Conservation (phyloP, 768 basidiomycete genomes). For the Lactarius pseudohatsudake region DNA sequence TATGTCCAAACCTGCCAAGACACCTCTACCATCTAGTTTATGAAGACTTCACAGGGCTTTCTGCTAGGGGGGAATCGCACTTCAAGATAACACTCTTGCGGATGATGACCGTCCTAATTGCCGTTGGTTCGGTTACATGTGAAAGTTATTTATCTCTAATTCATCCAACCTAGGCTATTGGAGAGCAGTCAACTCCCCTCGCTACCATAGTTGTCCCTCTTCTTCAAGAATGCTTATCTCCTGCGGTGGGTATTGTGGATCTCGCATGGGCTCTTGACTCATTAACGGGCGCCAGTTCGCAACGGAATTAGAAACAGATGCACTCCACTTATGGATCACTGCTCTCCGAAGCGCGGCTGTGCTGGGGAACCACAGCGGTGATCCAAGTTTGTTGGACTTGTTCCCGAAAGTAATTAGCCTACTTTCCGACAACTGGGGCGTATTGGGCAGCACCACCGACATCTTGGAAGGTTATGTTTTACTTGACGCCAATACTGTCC, state of each 20-base stretch:
- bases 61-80: conserved; percentile 64
- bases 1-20: conserved; percentile 39
- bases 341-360: conserved; percentile 64
- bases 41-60: conserved; percentile 52
- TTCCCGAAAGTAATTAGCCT: conserved; percentile 63
- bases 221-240: conserved; percentile 61
- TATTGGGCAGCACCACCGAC: conserved; percentile 63
- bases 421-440: conserved; percentile 66
- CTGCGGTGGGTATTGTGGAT: conserved; percentile 40
- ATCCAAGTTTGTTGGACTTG: conserved; percentile 57
- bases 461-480: conserved; percentile 80
- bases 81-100: conserved; percentile 71
- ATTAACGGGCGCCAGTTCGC: conserved; percentile 45
- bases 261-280: background rate
- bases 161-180: conserved; percentile 52
- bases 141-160: conserved; percentile 1
- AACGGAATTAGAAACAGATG: conserved; percentile 77
- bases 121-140: conserved; percentile 44
- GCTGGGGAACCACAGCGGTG: conserved; percentile 48
- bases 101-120: conserved; percentile 67
- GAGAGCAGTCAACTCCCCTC: conserved; percentile 57
- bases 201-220: conserved; percentile 59
- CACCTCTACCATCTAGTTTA: conserved; percentile 17
- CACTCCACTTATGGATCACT: conserved; percentile 69
- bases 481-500: conserved; percentile 58